Percentiles rank a stretch among this genome's conserved stretches.
Conservation (phyloP, 805 yeast genomes). For the Ogataea naganishii region DNA sequence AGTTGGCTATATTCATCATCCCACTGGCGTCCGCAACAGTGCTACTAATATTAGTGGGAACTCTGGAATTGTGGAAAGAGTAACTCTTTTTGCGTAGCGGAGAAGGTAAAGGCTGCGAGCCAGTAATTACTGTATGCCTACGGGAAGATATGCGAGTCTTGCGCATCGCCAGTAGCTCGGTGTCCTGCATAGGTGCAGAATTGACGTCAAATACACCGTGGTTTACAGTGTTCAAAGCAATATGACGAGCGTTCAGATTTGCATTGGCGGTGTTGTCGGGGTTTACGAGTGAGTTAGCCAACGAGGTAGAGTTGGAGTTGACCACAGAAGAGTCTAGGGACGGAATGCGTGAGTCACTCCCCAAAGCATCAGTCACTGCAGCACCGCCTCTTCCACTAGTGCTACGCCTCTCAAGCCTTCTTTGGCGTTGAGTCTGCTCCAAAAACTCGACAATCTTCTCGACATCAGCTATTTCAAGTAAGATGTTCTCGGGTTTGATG, state of each 20-base stretch:
- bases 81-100: conserved; percentile 54
- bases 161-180: conserved; percentile 5
- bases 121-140: conserved; percentile 71
- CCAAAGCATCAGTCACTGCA: no score
- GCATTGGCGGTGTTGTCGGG: no score
- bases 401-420: conserved; percentile 21
- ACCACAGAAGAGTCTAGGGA: no score
- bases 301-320: no score
- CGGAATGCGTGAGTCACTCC: no score
- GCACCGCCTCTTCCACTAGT: no score
- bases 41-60: conserved; percentile 9
- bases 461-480: conserved; percentile 45
- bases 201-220: no score
- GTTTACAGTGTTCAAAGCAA: no score
- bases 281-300: no score
- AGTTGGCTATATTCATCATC: conserved; percentile 3
- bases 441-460: conserved; percentile 38
- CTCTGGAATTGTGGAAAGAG: conserved; percentile 20
- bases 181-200: conserved; percentile 1
- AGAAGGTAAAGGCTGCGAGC: conserved; percentile 89
- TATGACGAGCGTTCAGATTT: no score
- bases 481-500: conserved; percentile 66
- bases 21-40: conserved; percentile 8
- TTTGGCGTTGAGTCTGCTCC: conserved; percentile 30
- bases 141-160: conserved; percentile 41